Conservation (phyloP, 2,329 filamentous ascomycete species). For the Pseudodiploospora longispora region DNA sequence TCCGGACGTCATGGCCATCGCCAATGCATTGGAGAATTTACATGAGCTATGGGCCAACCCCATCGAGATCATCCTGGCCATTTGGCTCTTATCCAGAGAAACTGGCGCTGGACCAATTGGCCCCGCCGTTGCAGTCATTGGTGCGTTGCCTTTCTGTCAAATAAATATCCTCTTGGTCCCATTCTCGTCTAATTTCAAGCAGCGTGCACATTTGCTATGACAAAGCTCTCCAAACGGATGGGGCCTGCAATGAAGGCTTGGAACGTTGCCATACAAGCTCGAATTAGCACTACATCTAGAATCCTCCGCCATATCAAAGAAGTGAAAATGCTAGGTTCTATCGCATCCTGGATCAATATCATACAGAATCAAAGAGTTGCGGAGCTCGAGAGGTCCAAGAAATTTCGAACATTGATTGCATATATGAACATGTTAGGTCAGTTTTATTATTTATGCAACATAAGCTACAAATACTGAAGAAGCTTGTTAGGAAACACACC, state of each 20-base stretch:
- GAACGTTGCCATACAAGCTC: conserved; percentile 20
- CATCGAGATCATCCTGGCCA: conserved; percentile 34
- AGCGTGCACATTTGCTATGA: conserved; percentile 9
- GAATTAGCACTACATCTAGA: conserved; percentile 18
- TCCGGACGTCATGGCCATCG: conserved; percentile 34
- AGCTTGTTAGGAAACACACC: conserved; percentile 6
- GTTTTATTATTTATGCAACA: background rate
- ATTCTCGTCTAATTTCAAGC: background rate
- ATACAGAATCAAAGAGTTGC: conserved; percentile 11
- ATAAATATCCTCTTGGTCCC: too few relatives aligned
- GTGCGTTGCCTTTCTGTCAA: conserved; percentile 5
- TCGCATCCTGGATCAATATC: conserved; percentile 8
- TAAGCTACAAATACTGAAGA: background rate
- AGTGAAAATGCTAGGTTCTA: conserved; percentile 23
- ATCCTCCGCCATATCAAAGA: conserved; percentile 23
- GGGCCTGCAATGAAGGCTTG: conserved; percentile 11
- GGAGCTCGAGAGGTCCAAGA: conserved; percentile 14
- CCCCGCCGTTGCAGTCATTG: conserved; percentile 29
- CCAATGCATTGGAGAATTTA: conserved; percentile 23
- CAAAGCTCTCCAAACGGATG: conserved; percentile 8
- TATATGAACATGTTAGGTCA: conserved; percentile 14
- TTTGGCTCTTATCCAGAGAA: conserved; percentile 37
- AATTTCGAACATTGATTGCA: conserved; percentile 14
- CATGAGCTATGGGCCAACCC: conserved; percentile 34
- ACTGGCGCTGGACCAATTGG: conserved; percentile 37